phyloP scores from a whole-genome alignment of 2,329 filamentous ascomycete genomes.

The Eutypa lata region DNA sequence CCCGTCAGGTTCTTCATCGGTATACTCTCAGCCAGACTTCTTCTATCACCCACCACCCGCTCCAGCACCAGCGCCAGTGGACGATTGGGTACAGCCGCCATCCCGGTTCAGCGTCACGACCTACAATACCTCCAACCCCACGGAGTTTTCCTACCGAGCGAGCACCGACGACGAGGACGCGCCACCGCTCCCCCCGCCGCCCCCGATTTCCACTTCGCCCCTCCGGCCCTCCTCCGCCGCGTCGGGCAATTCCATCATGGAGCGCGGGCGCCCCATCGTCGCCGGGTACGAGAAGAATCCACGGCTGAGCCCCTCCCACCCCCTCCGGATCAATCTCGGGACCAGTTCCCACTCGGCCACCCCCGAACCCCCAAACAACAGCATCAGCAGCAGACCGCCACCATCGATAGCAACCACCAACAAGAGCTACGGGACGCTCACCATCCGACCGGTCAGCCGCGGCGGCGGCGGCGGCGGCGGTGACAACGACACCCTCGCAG shows the following conservation, averaged over 20 bases:
- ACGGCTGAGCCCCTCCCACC: constrained; percentile 15
- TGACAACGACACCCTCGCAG: constrained; percentile 15
- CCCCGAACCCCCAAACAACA: neutral
- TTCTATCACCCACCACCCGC: too few species aligned
- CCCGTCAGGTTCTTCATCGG: constrained; percentile 31
- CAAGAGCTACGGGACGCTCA: neutral
- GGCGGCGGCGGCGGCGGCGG: neutral
- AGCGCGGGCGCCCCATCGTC: constrained; percentile 34
- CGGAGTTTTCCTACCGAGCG: constrained; percentile 37
- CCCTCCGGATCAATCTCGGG: constrained; percentile 28
- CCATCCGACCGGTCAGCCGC: neutral
- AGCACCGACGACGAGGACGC: constrained; percentile 31
- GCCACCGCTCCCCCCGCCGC: constrained; percentile 27
- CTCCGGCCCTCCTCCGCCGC: neutral
- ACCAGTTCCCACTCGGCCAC: constrained; percentile 20
- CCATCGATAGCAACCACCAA: neutral
- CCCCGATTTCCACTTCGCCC: neutral
- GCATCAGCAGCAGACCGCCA: neutral
- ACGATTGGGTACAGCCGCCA: constrained; percentile 48
- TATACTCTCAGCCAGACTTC: constrained; percentile 31
- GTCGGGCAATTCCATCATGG: constrained; percentile 33
- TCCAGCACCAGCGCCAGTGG: constrained; percentile 13
- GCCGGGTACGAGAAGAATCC: constrained; percentile 22
- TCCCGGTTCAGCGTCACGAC: constrained; percentile 66
- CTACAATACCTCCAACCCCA: constrained; percentile 50